These are phyloP conservation scores for Magnaporthiopsis poae DNA, from an alignment of 2,329 filamentous ascomycete genomes.

Conservation along the genomic window DNA sequence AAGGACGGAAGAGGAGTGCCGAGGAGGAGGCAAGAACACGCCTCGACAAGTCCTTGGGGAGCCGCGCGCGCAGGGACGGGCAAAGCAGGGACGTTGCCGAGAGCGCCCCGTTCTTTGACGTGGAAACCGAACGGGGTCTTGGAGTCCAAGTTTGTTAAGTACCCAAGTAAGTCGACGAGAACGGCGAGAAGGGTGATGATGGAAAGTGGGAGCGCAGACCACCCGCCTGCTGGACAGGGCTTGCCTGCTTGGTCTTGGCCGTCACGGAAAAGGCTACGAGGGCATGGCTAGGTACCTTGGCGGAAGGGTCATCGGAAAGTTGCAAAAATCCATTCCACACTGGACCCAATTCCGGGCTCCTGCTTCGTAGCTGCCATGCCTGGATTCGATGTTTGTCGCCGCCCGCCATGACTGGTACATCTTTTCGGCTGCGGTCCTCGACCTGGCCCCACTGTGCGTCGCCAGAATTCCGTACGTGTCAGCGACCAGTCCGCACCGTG, in stretches of 20 bases:
- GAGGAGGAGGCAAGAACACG: neutral
- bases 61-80: neutral
- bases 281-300: neutral
- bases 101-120: neutral
- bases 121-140: neutral
- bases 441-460: neutral
- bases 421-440: neutral
- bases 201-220: neutral
- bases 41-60: neutral
- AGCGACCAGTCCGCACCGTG: neutral
- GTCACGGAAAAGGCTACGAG: neutral
- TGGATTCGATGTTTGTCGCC: constrained; percentile 1
- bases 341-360: constrained; percentile 4
- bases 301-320: constrained; percentile 2
- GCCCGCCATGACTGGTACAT: neutral
- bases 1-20: neutral
- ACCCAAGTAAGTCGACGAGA: neutral
- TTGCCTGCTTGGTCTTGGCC: neutral
- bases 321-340: constrained; percentile 5
- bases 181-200: neutral
- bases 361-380: neutral
- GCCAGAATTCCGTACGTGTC: neutral
- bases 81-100: neutral
- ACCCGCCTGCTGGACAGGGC: neutral
- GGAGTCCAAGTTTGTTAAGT: too few species aligned